Percentiles rank a stretch among this genome's conserved stretches.
phyloP scores from a whole-genome alignment of 169 alveolate species.

The Pseudocohnilembus persalinus region DNA sequence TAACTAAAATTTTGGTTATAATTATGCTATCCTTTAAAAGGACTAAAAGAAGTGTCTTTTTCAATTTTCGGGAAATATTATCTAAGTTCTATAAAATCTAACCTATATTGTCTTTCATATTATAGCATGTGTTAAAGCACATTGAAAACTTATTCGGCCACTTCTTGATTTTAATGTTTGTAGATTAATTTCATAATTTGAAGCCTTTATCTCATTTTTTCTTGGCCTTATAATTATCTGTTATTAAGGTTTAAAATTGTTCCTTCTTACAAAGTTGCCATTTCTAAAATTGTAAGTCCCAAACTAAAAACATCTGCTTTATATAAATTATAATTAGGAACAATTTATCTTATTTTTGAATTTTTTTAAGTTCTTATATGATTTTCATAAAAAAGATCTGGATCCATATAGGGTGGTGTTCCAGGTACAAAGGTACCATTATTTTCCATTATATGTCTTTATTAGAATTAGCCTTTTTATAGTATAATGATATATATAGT shows the following conservation, averaged over 20 bases:
- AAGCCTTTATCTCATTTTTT: background rate
- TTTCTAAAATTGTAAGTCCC: background rate
- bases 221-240: background rate
- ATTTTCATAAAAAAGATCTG: background rate
- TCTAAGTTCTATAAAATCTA: no score
- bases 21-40: no score
- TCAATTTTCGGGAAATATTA: no score
- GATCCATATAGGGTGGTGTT: background rate
- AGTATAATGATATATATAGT: background rate
- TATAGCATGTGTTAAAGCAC: background rate
- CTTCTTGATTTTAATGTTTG: no score
- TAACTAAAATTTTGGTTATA: no score
- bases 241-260: background rate
- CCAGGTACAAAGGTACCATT: background rate
- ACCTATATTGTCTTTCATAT: background rate
- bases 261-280: background rate
- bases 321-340: background rate
- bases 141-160: background rate
- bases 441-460: background rate
- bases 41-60: no score
- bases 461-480: background rate
- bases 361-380: no score
- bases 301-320: background rate
- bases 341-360: background rate
- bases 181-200: no score